These are phyloP conservation scores for Pichia thaimueangensis DNA, from an alignment of 805 yeast genomes.

Conservation along the genomic window DNA sequence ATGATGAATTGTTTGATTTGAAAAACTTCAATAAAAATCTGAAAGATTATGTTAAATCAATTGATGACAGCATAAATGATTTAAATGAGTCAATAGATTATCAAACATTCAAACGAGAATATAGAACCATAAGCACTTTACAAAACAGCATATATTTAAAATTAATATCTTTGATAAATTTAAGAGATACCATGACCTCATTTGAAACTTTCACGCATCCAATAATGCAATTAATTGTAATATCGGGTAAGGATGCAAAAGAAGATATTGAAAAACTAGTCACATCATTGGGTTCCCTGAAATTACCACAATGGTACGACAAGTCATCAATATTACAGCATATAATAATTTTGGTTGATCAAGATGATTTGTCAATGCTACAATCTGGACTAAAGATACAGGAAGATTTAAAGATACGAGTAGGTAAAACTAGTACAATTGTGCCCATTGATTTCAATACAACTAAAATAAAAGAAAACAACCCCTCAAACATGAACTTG, in stretches of 20 bases:
- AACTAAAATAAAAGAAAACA: not conserved
- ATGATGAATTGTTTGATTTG: conserved; percentile 2
- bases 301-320: conserved; percentile 59
- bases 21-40: not conserved
- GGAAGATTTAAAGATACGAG: conserved; percentile 23
- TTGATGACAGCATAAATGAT: not conserved
- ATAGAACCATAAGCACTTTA: conserved; percentile 14
- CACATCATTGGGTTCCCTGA: conserved; percentile 41
- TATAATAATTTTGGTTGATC: conserved; percentile 46
- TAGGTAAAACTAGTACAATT: conserved; percentile 7
- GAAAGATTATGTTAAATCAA: conserved; percentile 2
- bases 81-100: not conserved
- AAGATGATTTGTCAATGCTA: conserved; percentile 37
- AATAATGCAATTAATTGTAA: conserved; percentile 61
- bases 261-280: conserved; percentile 54
- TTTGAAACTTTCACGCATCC: conserved; percentile 90
- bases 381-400: conserved; percentile 31
- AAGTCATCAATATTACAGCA: conserved; percentile 53
- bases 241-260: conserved; percentile 48
- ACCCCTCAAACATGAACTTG: conserved; percentile 9
- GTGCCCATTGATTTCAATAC: conserved; percentile 7
- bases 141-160: conserved; percentile 49
- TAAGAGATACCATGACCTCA: conserved; percentile 57
- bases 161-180: conserved; percentile 50
- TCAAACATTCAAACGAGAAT: not conserved